Evolutionary conservation across 176 grass and related monocot genomes (phyloP).

Genomic region (Carex myosuroides): DNA sequence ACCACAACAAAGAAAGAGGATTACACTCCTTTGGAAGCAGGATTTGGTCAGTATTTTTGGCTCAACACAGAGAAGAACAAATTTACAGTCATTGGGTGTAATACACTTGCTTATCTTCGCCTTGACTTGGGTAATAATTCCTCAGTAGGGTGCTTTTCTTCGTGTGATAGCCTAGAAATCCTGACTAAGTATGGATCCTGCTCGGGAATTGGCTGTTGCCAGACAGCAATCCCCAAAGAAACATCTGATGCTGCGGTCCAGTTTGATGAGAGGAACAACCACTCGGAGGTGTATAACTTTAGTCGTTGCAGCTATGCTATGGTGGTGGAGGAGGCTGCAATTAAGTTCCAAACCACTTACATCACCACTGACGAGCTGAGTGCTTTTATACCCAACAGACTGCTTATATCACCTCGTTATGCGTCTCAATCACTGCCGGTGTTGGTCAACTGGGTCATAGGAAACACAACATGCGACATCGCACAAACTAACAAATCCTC

Average conservation of each 20-base stretch:
- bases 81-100: neutral
- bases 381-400: too few relatives aligned
- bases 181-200: neutral
- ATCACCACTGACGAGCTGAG: neutral
- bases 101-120: neutral
- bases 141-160: neutral
- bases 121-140: neutral
- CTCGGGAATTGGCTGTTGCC: conserved; percentile 7
- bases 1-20: neutral
- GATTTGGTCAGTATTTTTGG: too few relatives aligned
- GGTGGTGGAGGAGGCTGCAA: neutral
- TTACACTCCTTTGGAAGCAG: too few relatives aligned
- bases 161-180: neutral
- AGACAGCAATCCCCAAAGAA: neutral
- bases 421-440: too few relatives aligned
- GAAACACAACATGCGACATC: neutral
- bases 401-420: too few relatives aligned
- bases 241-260: neutral
- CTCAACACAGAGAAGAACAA: neutral
- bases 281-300: neutral
- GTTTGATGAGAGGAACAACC: neutral
- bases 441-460: neutral
- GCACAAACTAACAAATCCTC: neutral
- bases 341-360: neutral
- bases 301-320: conserved; percentile 26